phyloP scores from a whole-genome alignment of 1,139 yeast species.

The Debaryomyces singareniensis region DNA sequence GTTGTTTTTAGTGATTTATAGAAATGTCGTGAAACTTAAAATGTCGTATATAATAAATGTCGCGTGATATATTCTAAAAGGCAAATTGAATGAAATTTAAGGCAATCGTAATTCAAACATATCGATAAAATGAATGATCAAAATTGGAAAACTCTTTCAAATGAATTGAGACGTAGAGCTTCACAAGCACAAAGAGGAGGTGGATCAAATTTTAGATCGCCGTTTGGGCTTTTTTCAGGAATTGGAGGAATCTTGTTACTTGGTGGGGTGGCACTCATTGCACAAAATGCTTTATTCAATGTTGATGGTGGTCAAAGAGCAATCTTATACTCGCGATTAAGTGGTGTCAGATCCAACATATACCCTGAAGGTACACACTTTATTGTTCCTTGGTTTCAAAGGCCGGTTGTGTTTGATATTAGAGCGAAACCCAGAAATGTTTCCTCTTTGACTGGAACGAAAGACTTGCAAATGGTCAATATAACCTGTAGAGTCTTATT shows the following conservation, averaged over 20 bases:
- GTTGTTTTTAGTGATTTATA: slow-evolving; percentile 1
- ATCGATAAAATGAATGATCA: slow-evolving; percentile 40
- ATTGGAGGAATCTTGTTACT: slow-evolving; percentile 68
- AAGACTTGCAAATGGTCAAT: slow-evolving; percentile 98
- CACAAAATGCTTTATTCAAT: slow-evolving; percentile 78
- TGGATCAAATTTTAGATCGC: slow-evolving; percentile 42
- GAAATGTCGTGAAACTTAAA: neutral
- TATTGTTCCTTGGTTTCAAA: slow-evolving; percentile 90
- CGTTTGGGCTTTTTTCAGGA: slow-evolving; percentile 65
- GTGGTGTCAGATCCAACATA: slow-evolving; percentile 81
- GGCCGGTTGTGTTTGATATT: slow-evolving; percentile 88
- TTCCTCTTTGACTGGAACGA: slow-evolving; percentile 96
- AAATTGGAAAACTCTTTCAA: slow-evolving; percentile 63
- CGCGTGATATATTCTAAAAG: neutral
- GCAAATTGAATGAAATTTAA: neutral
- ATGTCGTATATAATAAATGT: slow-evolving; percentile 4
- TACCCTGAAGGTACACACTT: slow-evolving; percentile 95
- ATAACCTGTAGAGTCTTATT: slow-evolving; percentile 95
- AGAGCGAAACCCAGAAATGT: slow-evolving; percentile 97
- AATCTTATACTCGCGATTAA: slow-evolving; percentile 79
- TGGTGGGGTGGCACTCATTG: slow-evolving; percentile 63
- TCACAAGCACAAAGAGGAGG: slow-evolving; percentile 32
- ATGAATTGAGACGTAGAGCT: slow-evolving; percentile 53
- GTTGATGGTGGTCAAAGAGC: slow-evolving; percentile 99
- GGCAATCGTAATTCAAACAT: neutral